Evolutionary conservation across 345 rosid genomes (phyloP).

Genomic region (Pistacia vera): DNA sequence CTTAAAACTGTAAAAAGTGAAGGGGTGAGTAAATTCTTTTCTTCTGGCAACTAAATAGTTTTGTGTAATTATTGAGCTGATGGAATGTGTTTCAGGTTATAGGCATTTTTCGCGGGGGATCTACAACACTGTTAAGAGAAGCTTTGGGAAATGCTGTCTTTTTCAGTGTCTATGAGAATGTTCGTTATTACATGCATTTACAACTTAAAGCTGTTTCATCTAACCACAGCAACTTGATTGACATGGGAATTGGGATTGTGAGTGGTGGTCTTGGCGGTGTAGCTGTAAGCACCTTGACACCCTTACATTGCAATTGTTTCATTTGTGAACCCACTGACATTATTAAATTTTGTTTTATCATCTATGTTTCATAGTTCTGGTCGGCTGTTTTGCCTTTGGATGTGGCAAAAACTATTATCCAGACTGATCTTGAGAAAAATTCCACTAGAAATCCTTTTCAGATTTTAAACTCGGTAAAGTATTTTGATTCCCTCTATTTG

Average conservation of each 20-base stretch:
- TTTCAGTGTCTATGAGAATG: slow-evolving; percentile 78
- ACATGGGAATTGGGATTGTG: slow-evolving; percentile 79
- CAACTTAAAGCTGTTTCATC: slow-evolving; percentile 45
- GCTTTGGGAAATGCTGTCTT: slow-evolving; percentile 78
- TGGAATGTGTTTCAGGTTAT: slow-evolving; percentile 61
- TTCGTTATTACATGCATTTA: slow-evolving; percentile 67
- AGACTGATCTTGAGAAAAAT: slow-evolving; percentile 66
- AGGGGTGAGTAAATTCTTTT: slow-evolving; percentile 69
- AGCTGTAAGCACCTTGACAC: slow-evolving; percentile 61
- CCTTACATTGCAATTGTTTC: slow-evolving; percentile 4
- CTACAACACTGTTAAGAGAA: slow-evolving; percentile 80
- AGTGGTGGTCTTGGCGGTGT: slow-evolving; percentile 94
- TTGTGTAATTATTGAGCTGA: slow-evolving; percentile 28
- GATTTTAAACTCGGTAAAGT: slow-evolving; percentile 69
- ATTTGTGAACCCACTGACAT: background rate
- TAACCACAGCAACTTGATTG: slow-evolving; percentile 58
- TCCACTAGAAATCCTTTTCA: slow-evolving; percentile 65
- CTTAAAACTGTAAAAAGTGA: slow-evolving; percentile 69
- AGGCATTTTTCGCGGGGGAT: slow-evolving; percentile 91
- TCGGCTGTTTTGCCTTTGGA: slow-evolving; percentile 79
- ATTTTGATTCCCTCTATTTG: slow-evolving; percentile 18
- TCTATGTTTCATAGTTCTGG: slow-evolving; percentile 61
- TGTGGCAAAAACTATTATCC: slow-evolving; percentile 92
- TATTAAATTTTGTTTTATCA: slow-evolving; percentile 13
- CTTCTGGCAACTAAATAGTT: slow-evolving; percentile 2